Evolutionary conservation across 2,329 filamentous ascomycete genomes (phyloP).

Genomic region (Orbilia quercus): DNA sequence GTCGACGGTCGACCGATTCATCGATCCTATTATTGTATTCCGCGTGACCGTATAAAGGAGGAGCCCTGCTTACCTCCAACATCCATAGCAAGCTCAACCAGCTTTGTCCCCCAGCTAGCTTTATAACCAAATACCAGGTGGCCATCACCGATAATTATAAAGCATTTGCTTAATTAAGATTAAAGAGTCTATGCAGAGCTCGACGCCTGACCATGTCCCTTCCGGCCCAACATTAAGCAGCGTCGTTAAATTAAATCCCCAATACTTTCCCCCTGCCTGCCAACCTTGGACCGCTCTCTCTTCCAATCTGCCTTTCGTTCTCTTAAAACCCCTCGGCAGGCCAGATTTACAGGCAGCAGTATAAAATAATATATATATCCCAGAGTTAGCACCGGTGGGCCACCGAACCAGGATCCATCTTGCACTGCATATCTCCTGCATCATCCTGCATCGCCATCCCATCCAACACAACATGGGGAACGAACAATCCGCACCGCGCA

Average conservation of each 20-base stretch:
- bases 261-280: neutral
- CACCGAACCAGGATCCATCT: neutral
- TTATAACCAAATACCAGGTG: too few relatives aligned
- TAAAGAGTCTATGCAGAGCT: too few relatives aligned
- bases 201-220: slow-evolving; percentile 11
- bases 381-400: neutral
- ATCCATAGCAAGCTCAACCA: too few relatives aligned
- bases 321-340: too few relatives aligned
- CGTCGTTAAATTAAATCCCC: too few relatives aligned
- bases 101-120: neutral
- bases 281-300: neutral
- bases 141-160: too few relatives aligned
- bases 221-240: neutral
- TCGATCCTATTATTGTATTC: too few relatives aligned
- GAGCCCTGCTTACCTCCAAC: too few relatives aligned
- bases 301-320: neutral
- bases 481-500: slow-evolving; percentile 51
- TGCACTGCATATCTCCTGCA: neutral
- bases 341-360: neutral
- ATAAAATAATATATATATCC: neutral
- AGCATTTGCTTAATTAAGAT: neutral
- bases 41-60: too few relatives aligned
- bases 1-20: too few relatives aligned
- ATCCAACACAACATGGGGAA: slow-evolving; percentile 48
- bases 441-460: neutral